Conservation (phyloP, 805 yeast genomes). For the Monosporozyma solicola region DNA sequence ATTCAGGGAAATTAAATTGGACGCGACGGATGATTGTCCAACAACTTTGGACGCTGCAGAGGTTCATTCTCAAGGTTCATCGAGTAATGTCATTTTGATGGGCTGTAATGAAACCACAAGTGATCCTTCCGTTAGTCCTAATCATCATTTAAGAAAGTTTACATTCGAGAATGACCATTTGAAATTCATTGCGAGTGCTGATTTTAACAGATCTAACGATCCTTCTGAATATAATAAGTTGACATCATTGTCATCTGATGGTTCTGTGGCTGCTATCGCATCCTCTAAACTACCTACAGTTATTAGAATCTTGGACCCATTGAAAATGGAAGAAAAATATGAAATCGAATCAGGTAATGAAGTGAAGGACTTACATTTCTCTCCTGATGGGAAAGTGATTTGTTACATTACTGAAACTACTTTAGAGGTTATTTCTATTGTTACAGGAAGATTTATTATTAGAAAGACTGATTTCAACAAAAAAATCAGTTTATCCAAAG, state of each 20-base stretch:
- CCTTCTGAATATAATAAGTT: conserved; percentile 51
- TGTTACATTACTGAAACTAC: conserved; percentile 51
- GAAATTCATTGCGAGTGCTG: conserved; percentile 51
- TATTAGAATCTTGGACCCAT: conserved; percentile 52
- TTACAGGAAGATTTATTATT: conserved; percentile 33
- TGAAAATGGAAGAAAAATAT: conserved; percentile 43
- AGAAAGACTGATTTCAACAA: conserved; percentile 31
- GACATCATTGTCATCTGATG: conserved; percentile 48
- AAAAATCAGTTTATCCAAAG: conserved; percentile 27
- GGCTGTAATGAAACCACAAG: conserved; percentile 68
- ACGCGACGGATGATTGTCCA: conserved; percentile 75
- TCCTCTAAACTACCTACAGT: conserved; percentile 59
- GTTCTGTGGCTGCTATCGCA: conserved; percentile 57
- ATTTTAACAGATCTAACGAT: conserved; percentile 40
- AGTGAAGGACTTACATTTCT: conserved; percentile 57
- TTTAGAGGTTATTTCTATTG: conserved; percentile 37
- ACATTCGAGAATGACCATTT: conserved; percentile 52
- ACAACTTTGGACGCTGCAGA: conserved; percentile 54
- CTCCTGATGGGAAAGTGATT: conserved; percentile 57
- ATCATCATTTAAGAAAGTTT: conserved; percentile 66
- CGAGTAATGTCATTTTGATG: conserved; percentile 43
- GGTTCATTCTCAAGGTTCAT: conserved; percentile 2
- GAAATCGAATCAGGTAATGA: conserved; percentile 47
- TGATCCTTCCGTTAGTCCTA: conserved; percentile 47
- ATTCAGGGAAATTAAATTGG: conserved; percentile 52